Evolutionary conservation across 129 eudicot genomes (phyloP), one percentile per base, ranked within the genome.

Genomic region (Lactuca sativa): DNA sequence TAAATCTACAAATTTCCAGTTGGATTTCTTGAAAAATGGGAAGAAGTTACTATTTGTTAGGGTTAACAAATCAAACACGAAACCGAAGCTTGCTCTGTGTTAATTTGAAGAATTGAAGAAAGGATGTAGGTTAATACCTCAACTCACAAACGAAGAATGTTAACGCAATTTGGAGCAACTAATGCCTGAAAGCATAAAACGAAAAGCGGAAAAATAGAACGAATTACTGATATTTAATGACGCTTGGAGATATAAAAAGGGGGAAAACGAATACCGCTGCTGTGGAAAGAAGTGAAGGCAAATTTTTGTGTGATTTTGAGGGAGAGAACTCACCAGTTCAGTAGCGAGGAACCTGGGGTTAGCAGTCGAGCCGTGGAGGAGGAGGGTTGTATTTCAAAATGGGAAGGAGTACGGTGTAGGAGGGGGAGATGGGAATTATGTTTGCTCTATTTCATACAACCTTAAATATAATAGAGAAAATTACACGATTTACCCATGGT

Each of bases 81-180:
- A n/a, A 31, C 36, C 7, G 34, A 38, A 68, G 55, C n/a, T 18
- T 55, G 73, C 7, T 12, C 49, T 17, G 6, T 5, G 55, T 52
- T 32, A 68, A 16, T 9, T 68, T 34, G 16, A 8, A 18, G 8
- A 61, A 7, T 8, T 7, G 16, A 62, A 13, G 4, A 61, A 2
- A 62, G 52, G 33, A 37, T 14, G 52, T 43, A 62, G 48, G 52
- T 62, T 37, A 16, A 16, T 62, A 68, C 73, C 53, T 68, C 53
- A 68, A 16, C 17, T 53, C 13, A 66, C 31, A 67, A 13, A 67
- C 10, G 48, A 34, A 32, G 72, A 3, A 51, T 67, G 72, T 33
- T 15, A 5, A 10, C 53, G 60, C 71, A 31, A 49, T 66, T 13
- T 14, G 44, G 52, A 18, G 21, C n/a, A 49, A 31, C 59, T n/a